phyloP scores from a whole-genome alignment of 805 yeast genomes.

The Candida verbasci region DNA sequence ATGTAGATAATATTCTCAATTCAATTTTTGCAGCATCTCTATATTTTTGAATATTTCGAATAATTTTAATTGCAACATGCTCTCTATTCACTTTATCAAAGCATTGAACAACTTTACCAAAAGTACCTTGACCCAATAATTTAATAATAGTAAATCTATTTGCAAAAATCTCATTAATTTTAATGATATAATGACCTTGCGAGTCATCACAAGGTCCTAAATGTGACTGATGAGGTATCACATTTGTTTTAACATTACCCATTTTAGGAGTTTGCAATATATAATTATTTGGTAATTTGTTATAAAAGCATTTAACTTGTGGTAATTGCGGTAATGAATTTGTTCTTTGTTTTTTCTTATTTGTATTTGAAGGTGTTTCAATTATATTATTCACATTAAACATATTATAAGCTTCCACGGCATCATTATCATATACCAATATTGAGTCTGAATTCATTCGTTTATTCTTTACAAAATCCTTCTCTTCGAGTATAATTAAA shows the following conservation, averaged over 20 bases:
- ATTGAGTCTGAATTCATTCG: conserved; percentile 35
- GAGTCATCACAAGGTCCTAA: conserved; percentile 53
- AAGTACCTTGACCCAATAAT: conserved; percentile 86
- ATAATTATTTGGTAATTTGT: conserved; percentile 33
- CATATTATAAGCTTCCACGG: conserved; percentile 39
- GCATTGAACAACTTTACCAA: conserved; percentile 87
- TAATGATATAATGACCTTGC: conserved; percentile 71
- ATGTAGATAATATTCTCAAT: conserved; percentile 71
- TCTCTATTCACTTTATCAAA: conserved; percentile 56
- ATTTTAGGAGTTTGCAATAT: conserved; percentile 31
- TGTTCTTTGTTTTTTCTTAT: conserved; percentile 34
- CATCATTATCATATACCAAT: conserved; percentile 32
- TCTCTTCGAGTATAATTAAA: conserved; percentile 33
- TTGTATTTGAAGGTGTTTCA: not conserved
- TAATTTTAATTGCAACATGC: conserved; percentile 86
- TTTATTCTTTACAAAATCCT: conserved; percentile 16
- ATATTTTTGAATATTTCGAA: conserved; percentile 87
- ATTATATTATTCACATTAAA: conserved; percentile 33
- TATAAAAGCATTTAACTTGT: conserved; percentile 39
- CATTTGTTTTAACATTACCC: conserved; percentile 35
- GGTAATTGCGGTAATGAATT: conserved; percentile 43
- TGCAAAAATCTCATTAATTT: conserved; percentile 60
- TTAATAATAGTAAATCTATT: conserved; percentile 65
- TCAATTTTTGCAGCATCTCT: conserved; percentile 95
- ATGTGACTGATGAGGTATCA: conserved; percentile 31